phyloP scores from a whole-genome alignment of 1,284 basidiomycete species.

The Ustilago sp. region DNA sequence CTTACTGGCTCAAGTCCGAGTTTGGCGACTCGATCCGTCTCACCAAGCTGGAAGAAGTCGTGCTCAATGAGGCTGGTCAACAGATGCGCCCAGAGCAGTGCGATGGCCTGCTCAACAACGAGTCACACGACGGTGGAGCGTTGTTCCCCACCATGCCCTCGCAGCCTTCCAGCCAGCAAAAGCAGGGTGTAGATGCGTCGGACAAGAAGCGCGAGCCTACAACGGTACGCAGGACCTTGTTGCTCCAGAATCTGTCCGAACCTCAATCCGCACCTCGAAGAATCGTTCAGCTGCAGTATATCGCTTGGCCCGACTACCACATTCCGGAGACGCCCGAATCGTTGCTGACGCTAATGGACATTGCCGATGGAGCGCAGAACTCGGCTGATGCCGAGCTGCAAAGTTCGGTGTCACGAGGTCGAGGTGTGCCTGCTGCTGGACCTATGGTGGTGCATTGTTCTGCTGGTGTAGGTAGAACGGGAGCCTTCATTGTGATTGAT shows the following conservation, averaged over 20 bases:
- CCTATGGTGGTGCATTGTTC: slow-evolving; percentile 68
- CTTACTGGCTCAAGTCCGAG: slow-evolving; percentile 83
- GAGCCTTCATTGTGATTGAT: slow-evolving; percentile 65
- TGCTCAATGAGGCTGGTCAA: slow-evolving; percentile 42
- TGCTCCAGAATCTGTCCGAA: slow-evolving; percentile 38
- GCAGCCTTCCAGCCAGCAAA: background rate
- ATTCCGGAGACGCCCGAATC: slow-evolving; percentile 61
- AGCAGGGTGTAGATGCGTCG: background rate
- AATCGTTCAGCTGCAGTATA: slow-evolving; percentile 64
- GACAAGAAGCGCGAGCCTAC: slow-evolving; percentile 22
- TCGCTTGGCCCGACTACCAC: slow-evolving; percentile 68
- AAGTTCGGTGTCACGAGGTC: slow-evolving; percentile 3
- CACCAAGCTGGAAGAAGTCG: slow-evolving; percentile 53
- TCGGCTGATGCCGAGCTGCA: slow-evolving; percentile 43
- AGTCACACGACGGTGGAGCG: slow-evolving; percentile 30
- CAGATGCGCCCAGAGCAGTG: slow-evolving; percentile 37
- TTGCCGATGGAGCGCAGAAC: slow-evolving; percentile 53
- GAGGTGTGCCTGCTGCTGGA: slow-evolving; percentile 20
- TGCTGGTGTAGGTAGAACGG: slow-evolving; percentile 67
- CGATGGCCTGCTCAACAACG: slow-evolving; percentile 14
- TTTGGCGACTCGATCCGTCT: slow-evolving; percentile 75
- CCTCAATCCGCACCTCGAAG: slow-evolving; percentile 33
- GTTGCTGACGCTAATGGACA: slow-evolving; percentile 57
- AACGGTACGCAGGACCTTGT: slow-evolving; percentile 55
- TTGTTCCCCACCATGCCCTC: slow-evolving; percentile 51